Evolutionary conservation across 768 basidiomycete genomes (phyloP), one percentile per base, ranked within the genome.

Genomic region (Lanmaoa rubissima): DNA sequence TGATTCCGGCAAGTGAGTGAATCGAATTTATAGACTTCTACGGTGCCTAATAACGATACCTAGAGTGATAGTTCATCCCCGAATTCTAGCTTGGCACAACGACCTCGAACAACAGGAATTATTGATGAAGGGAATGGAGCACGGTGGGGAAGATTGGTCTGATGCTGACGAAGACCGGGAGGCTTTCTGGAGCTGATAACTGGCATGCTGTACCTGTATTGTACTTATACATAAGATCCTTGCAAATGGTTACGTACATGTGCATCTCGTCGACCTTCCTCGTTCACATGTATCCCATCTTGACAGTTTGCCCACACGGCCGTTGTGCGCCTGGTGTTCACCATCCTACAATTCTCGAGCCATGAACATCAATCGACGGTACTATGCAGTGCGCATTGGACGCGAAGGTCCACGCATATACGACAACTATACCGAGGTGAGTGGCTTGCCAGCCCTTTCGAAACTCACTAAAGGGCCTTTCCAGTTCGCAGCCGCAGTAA

Each of bases 31-130:
- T 17, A 19, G 12, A n/a, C 11, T n/a, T 55, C 19, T 21, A 24
- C 11, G 24, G 41, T 14, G 13, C 12, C 58, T 49, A 35, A 36
- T 26, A 36, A 52, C 50, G 17, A 60, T 48, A 16, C 17, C 11
- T 63, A 89, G 88, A 66, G 83, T 90, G 14, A 73, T 75, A 63
- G 87, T 84, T 6, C 84, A 89, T 67, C 81, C 82, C 7, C 78
- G 79, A 16, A 87, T 90, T 12, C 61, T 88, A 1, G 74, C 73
- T 43, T 90, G 86, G 87, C 70, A 84, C 59, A 67, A 73, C 2
- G 61, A 72, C 4, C 65, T 69, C 4, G 69, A 69, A 60, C 52
- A 58, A 45, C 58, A 61, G 40, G 54, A 53, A 34, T 35, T 53
- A 42, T 36, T 51, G 28, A 48, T 55, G 48, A 44, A 61, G 31